Conservation (phyloP, 495 filamentous ascomycete species). For the Thermothielavioides terrestris region DNA sequence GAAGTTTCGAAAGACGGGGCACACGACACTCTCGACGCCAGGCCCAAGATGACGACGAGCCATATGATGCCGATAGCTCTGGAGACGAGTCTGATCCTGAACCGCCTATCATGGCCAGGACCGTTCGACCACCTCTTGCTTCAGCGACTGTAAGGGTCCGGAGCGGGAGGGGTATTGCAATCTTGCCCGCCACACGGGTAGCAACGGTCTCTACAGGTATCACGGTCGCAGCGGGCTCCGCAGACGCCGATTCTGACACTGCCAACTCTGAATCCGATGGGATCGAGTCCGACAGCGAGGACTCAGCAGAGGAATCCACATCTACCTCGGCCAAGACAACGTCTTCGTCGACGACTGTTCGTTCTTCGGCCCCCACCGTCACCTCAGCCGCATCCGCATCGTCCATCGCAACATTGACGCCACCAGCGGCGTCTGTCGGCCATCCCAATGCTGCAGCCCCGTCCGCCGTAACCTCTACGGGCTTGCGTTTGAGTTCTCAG, state of each 20-base stretch:
- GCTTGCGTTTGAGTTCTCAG: no score
- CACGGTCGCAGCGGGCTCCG: neutral
- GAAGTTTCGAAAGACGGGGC: constrained; percentile 1
- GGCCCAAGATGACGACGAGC: neutral
- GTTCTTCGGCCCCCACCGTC: neutral
- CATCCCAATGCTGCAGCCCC: neutral
- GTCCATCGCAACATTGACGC: neutral
- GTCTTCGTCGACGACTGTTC: neutral
- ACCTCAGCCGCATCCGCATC: neutral
- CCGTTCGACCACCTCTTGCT: neutral
- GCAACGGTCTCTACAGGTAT: neutral
- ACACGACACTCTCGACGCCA: constrained; percentile 5
- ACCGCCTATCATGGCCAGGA: neutral
- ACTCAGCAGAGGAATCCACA: neutral
- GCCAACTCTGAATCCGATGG: neutral
- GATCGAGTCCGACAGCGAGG: neutral
- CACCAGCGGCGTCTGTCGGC: neutral
- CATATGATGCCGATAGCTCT: neutral
- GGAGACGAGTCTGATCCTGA: neutral
- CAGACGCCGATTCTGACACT: neutral
- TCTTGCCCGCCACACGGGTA: neutral
- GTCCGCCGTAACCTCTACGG: neutral
- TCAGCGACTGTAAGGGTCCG: neutral
- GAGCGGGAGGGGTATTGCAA: neutral
- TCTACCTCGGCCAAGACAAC: neutral